Evolutionary conservation across 2,329 filamentous ascomycete genomes (phyloP).

Genomic region (Fusarium neocosmosporiellum): DNA sequence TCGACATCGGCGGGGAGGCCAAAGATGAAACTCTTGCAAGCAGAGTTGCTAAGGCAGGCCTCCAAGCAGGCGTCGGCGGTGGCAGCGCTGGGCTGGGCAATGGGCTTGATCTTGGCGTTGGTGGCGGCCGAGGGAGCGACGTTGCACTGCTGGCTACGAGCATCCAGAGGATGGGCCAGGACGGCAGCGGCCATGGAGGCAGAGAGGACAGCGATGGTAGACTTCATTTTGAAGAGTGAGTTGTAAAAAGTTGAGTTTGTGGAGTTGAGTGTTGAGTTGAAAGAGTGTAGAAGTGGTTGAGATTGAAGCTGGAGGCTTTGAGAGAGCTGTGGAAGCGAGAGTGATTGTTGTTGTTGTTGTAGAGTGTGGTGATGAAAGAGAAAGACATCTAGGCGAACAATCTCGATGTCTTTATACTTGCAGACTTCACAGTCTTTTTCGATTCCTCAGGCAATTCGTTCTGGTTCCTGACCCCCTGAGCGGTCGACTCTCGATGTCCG

Average conservation of each 20-base stretch:
- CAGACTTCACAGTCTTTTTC: background rate
- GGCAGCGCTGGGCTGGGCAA: conserved; percentile 6
- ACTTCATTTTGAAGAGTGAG: conserved; percentile 25
- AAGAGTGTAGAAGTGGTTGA: background rate
- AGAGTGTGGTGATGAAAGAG: background rate
- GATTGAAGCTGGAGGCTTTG: background rate
- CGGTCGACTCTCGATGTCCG: background rate
- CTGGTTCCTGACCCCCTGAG: background rate
- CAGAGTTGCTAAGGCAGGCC: conserved; percentile 1
- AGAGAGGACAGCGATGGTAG: conserved; percentile 22
- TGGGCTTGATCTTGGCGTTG: conserved; percentile 15
- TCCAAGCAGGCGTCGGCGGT: conserved; percentile 17
- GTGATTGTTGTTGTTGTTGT: background rate
- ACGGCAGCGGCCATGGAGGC: conserved; percentile 25
- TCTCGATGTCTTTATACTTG: background rate
- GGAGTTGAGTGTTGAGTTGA: background rate
- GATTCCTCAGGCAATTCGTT: background rate
- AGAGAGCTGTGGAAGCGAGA: background rate
- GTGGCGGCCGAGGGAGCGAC: conserved; percentile 10
- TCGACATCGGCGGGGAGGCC: conserved; percentile 12
- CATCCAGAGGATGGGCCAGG: conserved; percentile 14
- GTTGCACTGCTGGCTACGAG: conserved; percentile 28
- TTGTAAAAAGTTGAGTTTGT: background rate
- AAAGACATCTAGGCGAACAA: background rate
- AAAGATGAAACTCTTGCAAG: conserved; percentile 20